Evolutionary conservation across 2,329 filamentous ascomycete genomes (phyloP).

Genomic region (Rutstroemia sp.): DNA sequence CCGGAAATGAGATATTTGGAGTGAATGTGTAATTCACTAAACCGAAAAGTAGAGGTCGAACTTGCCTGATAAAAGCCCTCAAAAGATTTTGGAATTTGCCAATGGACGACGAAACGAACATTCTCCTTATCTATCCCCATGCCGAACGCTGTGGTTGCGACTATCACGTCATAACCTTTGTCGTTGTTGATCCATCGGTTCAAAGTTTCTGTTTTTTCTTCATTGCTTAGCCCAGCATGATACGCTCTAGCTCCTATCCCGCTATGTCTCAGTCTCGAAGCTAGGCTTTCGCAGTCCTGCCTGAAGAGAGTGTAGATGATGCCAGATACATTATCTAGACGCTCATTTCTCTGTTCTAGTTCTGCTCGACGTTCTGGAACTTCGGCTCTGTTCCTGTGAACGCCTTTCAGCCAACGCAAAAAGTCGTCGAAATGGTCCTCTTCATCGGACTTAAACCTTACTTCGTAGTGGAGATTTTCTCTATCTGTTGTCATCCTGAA

Average conservation of each 20-base stretch:
- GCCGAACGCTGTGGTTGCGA: constrained; percentile 91
- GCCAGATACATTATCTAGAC: constrained; percentile 59
- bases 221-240: constrained; percentile 60
- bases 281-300: constrained; percentile 66
- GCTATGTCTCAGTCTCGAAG: constrained; percentile 55
- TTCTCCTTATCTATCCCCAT: constrained; percentile 98
- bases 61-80: constrained; percentile 78
- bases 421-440: constrained; percentile 68
- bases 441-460: constrained; percentile 74
- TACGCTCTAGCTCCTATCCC: constrained; percentile 69
- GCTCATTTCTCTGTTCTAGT: constrained; percentile 45
- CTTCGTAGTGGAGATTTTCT: constrained; percentile 83
- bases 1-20: too few relatives aligned
- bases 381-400: constrained; percentile 60
- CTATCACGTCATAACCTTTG: constrained; percentile 79
- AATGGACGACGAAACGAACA: constrained; percentile 91
- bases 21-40: too few relatives aligned
- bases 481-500: constrained; percentile 82
- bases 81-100: constrained; percentile 88
- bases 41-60: too few relatives aligned
- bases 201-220: constrained; percentile 64
- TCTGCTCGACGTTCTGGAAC: constrained; percentile 50
- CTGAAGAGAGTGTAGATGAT: constrained; percentile 76
- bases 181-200: constrained; percentile 65
- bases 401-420: constrained; percentile 65